Base-by-base conservation (phyloP, 83 land plant species). In the Larix sibirica region DNA sequence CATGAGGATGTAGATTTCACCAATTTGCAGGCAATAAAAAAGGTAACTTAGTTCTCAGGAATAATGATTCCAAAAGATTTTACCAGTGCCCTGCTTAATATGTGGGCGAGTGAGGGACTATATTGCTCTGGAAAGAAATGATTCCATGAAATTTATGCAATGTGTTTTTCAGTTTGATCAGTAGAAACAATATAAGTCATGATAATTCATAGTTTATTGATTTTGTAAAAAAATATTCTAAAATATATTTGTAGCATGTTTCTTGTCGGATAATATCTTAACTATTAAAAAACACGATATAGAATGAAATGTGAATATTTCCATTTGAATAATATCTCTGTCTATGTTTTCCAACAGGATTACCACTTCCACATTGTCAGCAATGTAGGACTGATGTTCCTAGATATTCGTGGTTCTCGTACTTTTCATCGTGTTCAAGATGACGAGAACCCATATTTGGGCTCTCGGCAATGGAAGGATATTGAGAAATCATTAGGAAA, bases 371-470 rank as follows among this genome's bases (percentile, higher is more conserved):
- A 89, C 80, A 82, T 84, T 66, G 68, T 89, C 40, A 84, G 86
- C 62, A 83, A 86, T n/a, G 84, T 89, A 50, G 91, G 91, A 66
- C 44, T 89, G n/a, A 84, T 89, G 81, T 89, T 89, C 63, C 69
- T 89, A 62, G 91, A 89, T 61, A 86, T 89, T 50, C 91, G 91
- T 18, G 91, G 91, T 33, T 89, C 89, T 50, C 86, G 91, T 47
- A 86, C 91, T 6, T 89, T 89, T 79, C 89, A 87, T 47, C 91
- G 91, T 59, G 82, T 80, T 10, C 21, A 89, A 13, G 82, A 59
- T 61, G 89, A 89, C 75, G 73, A 71, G 21, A 83, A 83, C 21
- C 81, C 83, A 58, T 89, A 89, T 67, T 61, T 89, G 40, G 91
- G 91, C 16, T 83, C 54, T 24, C 61, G 47, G 16, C 91, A 89